Evolutionary conservation across 331 rosid genomes (phyloP), one percentile per base, ranked within the genome.

Genomic region (Malus hybrid): DNA sequence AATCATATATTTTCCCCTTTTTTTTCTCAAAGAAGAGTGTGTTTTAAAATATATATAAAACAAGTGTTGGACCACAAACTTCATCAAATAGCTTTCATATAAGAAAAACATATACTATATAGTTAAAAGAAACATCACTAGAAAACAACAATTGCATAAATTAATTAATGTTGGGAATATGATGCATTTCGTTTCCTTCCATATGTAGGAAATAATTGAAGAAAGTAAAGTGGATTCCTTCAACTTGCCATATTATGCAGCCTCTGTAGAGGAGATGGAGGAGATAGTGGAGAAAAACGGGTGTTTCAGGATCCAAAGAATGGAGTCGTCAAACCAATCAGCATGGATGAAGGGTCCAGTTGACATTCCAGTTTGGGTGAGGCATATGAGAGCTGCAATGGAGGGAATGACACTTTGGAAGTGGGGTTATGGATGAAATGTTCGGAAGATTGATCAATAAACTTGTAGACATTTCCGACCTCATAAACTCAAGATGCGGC

Each of bases 221-320:
- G 87, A 88, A 79, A 77, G 78, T 57, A 14, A 76, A 67, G 84
- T 88, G 75, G 90, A 86, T 71, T 72, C 85, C 11, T 89, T 88
- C 80, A 88, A 88, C 63, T 32, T 86, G 79, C 90, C 90, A 4
- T n/a, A 56, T 39, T 88, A 88, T 29, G 72, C 85, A 11, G 84
- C 86, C 9, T 55, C 76, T 8, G 87, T 80, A 9, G 86, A 85
- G 57, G 89, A 86, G 64, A 81, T 88, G 79, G 67, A 6, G 29
- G 67, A 42, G 64, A 5, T 86, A 36, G 62, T 86, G 44, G 83
- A 86, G 67, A 60, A 11, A 80, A 84, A 86, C 67, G 86, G 93
- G 7, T 6, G 31, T 12, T 86, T 83, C 34, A 75, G 54, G 74
- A 79, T 86, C 14, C 84, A 86, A 28, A 56, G 84, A 81, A 65